phyloP scores from a whole-genome alignment of 202 grass and related monocot genomes.

The Cymbopogon flexuosus region DNA sequence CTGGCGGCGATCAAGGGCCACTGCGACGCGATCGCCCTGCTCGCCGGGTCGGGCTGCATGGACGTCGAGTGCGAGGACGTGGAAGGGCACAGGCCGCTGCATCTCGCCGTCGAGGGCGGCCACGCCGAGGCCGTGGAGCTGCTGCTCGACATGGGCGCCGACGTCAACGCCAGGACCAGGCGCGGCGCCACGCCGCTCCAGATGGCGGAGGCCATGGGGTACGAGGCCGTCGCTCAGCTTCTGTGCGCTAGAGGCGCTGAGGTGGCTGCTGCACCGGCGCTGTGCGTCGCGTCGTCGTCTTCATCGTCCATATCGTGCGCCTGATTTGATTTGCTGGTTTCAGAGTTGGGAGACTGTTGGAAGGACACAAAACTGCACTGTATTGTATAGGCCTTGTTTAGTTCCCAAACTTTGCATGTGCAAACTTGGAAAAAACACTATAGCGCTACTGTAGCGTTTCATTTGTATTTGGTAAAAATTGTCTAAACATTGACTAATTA shows the following conservation, averaged over 20 bases:
- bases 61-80: constrained; percentile 71
- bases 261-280: constrained; percentile 13
- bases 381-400: too few species aligned
- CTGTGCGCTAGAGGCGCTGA: constrained; percentile 45
- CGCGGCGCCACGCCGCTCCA: constrained; percentile 60
- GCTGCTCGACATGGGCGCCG: constrained; percentile 68
- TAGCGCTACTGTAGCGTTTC: too few species aligned
- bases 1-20: constrained; percentile 74
- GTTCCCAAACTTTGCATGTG: too few species aligned
- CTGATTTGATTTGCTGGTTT: neutral
- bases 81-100: constrained; percentile 74
- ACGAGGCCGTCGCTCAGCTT: constrained; percentile 54
- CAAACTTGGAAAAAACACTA: too few species aligned
- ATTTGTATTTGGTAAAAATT: too few species aligned
- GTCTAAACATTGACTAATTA: too few species aligned
- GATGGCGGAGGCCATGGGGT: constrained; percentile 57
- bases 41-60: constrained; percentile 58
- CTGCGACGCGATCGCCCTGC: constrained; percentile 58
- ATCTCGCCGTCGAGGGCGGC: constrained; percentile 71
- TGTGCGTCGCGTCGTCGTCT: constrained; percentile 52
- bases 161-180: constrained; percentile 61
- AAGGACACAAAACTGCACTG: neutral
- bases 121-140: constrained; percentile 59
- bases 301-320: constrained; percentile 59
- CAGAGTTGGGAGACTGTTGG: neutral